These are phyloP conservation scores for Escallonia rubra DNA, from an alignment of 129 eudicot genomes.

Conservation along the genomic window DNA sequence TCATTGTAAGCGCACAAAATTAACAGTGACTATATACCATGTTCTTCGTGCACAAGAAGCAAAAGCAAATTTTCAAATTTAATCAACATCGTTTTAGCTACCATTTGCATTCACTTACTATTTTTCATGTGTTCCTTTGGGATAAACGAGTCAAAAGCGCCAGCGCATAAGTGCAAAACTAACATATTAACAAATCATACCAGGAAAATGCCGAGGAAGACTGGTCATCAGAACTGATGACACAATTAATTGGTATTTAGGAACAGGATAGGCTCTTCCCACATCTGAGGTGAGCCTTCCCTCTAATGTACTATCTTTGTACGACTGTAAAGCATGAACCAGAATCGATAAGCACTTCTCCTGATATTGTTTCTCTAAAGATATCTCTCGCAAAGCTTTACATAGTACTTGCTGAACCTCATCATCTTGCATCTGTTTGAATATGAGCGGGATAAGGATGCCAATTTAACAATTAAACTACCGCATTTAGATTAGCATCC, in stretches of 20 bases:
- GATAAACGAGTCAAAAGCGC: too few relatives aligned
- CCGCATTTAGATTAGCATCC: background rate
- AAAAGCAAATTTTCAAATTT: too few relatives aligned
- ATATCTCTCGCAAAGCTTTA: constrained; percentile 76
- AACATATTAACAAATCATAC: constrained; percentile 30
- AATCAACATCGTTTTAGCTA: too few relatives aligned
- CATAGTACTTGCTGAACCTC: constrained; percentile 56
- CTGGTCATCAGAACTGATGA: constrained; percentile 88
- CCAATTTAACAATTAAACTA: background rate
- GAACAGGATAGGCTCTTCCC: constrained; percentile 38
- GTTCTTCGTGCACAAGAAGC: too few relatives aligned
- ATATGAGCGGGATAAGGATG: background rate
- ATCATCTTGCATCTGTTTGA: constrained; percentile 51
- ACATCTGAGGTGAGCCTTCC: constrained; percentile 27
- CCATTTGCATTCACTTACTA: too few relatives aligned
- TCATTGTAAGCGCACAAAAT: too few relatives aligned
- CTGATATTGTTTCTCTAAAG: constrained; percentile 61
- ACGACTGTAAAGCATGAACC: constrained; percentile 49
- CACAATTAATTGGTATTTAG: constrained; percentile 65
- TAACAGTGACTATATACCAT: too few relatives aligned
- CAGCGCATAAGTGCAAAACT: constrained; percentile 1
- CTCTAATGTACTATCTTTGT: constrained; percentile 33
- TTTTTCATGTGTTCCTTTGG: too few relatives aligned
- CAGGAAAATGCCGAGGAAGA: constrained; percentile 83
- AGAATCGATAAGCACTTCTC: constrained; percentile 71